Evolutionary conservation across 2,329 filamentous ascomycete genomes (phyloP), one percentile per base, ranked within the genome.

Genomic region (Aspergillus costaricaensis): DNA sequence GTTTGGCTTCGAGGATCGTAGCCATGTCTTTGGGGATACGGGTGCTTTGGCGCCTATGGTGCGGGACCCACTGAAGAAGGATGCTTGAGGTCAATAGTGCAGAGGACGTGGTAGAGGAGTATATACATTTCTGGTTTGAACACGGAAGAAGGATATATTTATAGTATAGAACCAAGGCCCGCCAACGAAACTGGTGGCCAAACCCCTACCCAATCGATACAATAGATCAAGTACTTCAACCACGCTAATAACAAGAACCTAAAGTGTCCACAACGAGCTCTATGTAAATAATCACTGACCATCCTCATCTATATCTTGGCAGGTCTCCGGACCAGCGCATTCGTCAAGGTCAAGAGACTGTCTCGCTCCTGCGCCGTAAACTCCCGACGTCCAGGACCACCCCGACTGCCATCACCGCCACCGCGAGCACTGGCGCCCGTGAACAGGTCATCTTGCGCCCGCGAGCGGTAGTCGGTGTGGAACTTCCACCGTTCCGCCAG

Each of bases 401-500:
- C 68, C 12, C 73, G 71, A 47, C 72, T 75, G 3, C 72, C 73
- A 60, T 75, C 74, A 3, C 55, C 55, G 2, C 73, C 72, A 21
- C 72, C 68, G 14, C 72, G 70, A 39, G 72, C 74, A 2, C 70
- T 68, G 56, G 73, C 72, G 4, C 65, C 68, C 15, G 17, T 59
- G 58, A 69, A 70, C 1, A 52, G 54, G 19, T 68, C 59, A 0
- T 59, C 54, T 9, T 61, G 61, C 54, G 65, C 63, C 1, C 51
- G 48, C 4, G 67, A 59, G 10, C 65, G 58, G 49, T 66, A 73
- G 21, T 70, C 59, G 1, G 60, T 67, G 1, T 62, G 68, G 51
- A 74, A 72, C 17, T 62, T 69, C 81, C 87, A 92, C 81, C 88
- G 91, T 30, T 82, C 81, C 39, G 77, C 77, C 67, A 92, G 84